These are phyloP conservation scores for Geranomyces michiganensis DNA, from an alignment of 192 early-diverging fungal genomes.

Conservation along the genomic window DNA sequence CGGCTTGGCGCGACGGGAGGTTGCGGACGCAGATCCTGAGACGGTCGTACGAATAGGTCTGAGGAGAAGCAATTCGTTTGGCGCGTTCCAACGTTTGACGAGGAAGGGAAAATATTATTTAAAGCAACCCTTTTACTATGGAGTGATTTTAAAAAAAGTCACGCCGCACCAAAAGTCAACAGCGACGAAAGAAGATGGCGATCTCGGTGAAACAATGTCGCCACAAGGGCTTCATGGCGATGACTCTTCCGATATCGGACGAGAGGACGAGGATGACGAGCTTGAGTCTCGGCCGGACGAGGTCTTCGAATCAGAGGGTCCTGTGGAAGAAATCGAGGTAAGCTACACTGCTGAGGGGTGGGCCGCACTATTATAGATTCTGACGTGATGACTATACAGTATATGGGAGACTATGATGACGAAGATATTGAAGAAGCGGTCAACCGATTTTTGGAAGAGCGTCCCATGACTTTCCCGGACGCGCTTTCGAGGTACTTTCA, in stretches of 20 bases:
- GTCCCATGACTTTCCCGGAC: conserved; percentile 18
- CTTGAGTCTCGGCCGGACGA: not conserved
- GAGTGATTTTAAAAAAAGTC: not conserved
- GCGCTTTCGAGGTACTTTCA: not conserved
- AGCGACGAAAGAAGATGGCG: not conserved
- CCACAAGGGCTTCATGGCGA: too few species aligned
- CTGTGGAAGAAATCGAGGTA: conserved; percentile 4
- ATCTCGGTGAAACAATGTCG: not conserved
- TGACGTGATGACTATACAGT: not conserved
- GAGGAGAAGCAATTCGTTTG: conserved; percentile 39
- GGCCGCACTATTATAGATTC: too few species aligned
- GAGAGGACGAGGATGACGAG: conserved; percentile 18
- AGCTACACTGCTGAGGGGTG: not conserved
- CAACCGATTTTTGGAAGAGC: conserved; percentile 38
- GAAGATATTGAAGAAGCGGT: conserved; percentile 36
- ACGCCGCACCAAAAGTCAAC: too few species aligned
- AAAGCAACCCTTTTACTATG: not conserved
- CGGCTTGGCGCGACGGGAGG: not conserved
- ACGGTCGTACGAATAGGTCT: conserved; percentile 6
- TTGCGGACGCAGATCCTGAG: not conserved
- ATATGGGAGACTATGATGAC: conserved; percentile 37
- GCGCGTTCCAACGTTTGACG: conserved; percentile 15
- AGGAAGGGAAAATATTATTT: not conserved
- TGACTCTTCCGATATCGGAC: not conserved
- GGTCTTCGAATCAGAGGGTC: not conserved